A percentile compares a stretch with the other conserved stretches of the same genome.
These are phyloP conservation scores for Eimeria zaria DNA, from an alignment of 169 alveolate species.

Conservation along the genomic window DNA sequence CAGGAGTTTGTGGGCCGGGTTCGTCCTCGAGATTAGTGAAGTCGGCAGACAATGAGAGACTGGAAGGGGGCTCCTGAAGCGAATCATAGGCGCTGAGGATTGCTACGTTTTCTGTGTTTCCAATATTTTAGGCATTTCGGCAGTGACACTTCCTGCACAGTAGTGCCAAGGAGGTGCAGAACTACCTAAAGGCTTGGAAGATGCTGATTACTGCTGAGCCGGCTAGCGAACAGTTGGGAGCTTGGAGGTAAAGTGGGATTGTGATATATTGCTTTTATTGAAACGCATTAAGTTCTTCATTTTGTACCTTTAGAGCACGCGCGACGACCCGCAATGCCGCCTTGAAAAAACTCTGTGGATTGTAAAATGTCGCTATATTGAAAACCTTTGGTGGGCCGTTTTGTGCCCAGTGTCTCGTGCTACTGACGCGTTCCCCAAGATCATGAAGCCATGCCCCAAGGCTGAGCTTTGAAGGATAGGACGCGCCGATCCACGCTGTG, in stretches of 20 bases:
- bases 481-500: conserved; percentile 44
- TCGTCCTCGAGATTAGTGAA: conserved; percentile 3
- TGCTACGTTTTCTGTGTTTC: not conserved
- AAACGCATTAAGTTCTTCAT: not conserved
- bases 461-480: conserved; percentile 67
- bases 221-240: not conserved
- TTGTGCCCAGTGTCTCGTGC: conserved; percentile 61
- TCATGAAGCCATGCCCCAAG: conserved; percentile 69
- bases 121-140: not conserved
- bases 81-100: not conserved
- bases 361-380: conserved; percentile 56
- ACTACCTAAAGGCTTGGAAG: not conserved
- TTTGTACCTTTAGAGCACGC: conserved; percentile 15
- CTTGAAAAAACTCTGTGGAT: conserved; percentile 55
- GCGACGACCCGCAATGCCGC: conserved; percentile 42
- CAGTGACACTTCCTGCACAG: not conserved
- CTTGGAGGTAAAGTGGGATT: not conserved
- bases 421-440: conserved; percentile 28
- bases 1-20: not conserved
- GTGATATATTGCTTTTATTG: not conserved
- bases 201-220: not conserved
- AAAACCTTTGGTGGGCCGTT: conserved; percentile 56
- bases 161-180: not conserved
- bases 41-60: conserved; percentile 36
- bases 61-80: conserved; percentile 51